Base-by-base conservation (phyloP, 2,329 filamentous ascomycete genomes). In the Botrytis hyacinthi region DNA sequence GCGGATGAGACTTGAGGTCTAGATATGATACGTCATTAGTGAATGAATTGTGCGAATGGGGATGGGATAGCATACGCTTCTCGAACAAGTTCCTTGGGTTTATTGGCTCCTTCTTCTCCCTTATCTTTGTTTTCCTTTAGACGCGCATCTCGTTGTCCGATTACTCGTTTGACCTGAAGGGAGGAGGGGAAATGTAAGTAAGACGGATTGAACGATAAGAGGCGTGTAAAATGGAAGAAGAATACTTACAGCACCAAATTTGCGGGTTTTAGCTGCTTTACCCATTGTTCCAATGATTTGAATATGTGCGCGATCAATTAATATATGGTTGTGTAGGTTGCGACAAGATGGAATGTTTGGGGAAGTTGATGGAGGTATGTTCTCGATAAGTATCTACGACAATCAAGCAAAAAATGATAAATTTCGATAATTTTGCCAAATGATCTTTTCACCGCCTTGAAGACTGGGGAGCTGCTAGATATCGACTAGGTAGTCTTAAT, bases 201-300 rank as follows among this genome's bases (percentile, higher is more conserved):
- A 35, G 66, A 69, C 54, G 77, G 76, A 60, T 40, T 44, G 16
- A 73, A 46, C 51, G 76, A 77, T 78, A 77, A 77, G 71, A 57
- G 22, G 48, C 42, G 7, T 6, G 14, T 5, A 18, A 5, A 40
- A 37, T 22, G 51, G 0, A 22, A 42, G 37, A 32, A 29, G 29
- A 46, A 37, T 66, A 81, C 84, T 74, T 80, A 89, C 89, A 81
- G 87, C 85, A 68, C 90, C 95, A 82, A 97, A 98, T 85, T 98
- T 98, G 85, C 95, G 91, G 71, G 93, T 97, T 82, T 91, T 93
- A 86, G 97, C 97, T 76, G 91, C 89, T 78, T 94, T 89, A 84
- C 94, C 95, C 95, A 98, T 98, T n/a, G 26, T 42, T 26, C 14
- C 5, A 4, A 46, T 0, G 18, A 20, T 20, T 35, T 14, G 7